Evolutionary conservation across 257 asterid species (phyloP), one percentile per base, ranked within the genome.

Genomic region (Coffea canephora): DNA sequence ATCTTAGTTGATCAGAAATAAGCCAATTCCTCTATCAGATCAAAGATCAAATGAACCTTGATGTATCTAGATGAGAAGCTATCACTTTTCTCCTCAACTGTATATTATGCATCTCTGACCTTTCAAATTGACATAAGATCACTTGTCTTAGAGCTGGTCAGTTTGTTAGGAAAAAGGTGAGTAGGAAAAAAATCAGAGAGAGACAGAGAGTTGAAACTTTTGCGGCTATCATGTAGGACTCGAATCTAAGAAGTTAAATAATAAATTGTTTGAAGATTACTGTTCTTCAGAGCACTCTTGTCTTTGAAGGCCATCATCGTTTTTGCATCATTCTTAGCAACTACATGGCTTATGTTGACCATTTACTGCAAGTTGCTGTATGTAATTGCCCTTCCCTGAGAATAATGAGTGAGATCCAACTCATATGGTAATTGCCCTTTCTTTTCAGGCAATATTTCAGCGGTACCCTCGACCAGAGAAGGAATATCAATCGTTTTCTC

Each of bases 401-500:
- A 19, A 59, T 23, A 59, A 59, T 54, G 12, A 59, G 27, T 19
- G 9, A 5, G 12, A 59, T 57, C 11, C 11, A 59, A 61, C 11
- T 61, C 34, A 61, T 23, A 21, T 61, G 67, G 14, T 61, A 21
- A n/a, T 18, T 61, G 34, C 34, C 34, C 67, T 31, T 23, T 13
- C 34, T 31, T 72, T 82, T 83, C 88, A 87, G 94, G 89, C 86
- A 72, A 71, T 77, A 78, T 92, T 92, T 86, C 92, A 85, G 84
- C 88, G 94, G 73, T 86, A 84, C 86, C 94, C 96, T 75, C 93
- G 88, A 69, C 96, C 97, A 68, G 96, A 92, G 83, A 92, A 89
- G 86, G 97, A 92, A 77, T 91, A 92, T 77, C 97, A 91, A 77
- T 91, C 97, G 71, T 92, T 92, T 85, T 91, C 97, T 86, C 93